These are phyloP conservation scores for Quercus variabilis DNA, from an alignment of 306 rosid genomes.

Conservation along the genomic window DNA sequence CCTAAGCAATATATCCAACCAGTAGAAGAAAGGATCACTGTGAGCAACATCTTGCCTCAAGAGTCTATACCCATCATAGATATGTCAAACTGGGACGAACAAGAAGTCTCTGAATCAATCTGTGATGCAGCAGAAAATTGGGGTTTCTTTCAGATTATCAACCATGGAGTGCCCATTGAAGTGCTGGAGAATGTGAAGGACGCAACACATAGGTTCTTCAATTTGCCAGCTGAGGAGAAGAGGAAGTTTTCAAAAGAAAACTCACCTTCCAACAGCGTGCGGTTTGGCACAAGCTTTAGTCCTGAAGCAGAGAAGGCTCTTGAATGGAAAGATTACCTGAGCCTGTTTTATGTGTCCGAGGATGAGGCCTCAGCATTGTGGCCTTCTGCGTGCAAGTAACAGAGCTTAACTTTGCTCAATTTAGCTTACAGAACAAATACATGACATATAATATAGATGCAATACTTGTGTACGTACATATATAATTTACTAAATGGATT, in stretches of 20 bases:
- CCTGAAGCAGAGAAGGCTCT: conserved; percentile 51
- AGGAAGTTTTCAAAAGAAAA: too few species aligned
- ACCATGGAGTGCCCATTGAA: conserved; percentile 53
- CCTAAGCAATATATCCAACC: conserved; percentile 60
- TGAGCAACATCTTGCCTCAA: background rate
- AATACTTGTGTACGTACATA: too few species aligned
- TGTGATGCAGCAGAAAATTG: conserved; percentile 62
- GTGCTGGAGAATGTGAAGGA: conserved; percentile 40
- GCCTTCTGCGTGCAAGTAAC: conserved; percentile 55
- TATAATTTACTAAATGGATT: too few species aligned
- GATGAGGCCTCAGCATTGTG: conserved; percentile 44
- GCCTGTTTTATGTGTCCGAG: conserved; percentile 55
- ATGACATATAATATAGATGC: background rate
- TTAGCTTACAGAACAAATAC: background rate
- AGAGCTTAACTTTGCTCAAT: background rate
- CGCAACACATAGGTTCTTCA: conserved; percentile 52
- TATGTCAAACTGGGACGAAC: conserved; percentile 38
- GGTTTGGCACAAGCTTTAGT: conserved; percentile 51
- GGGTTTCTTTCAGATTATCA: conserved; percentile 58
- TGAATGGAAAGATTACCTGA: conserved; percentile 68
- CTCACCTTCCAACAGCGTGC: conserved; percentile 31
- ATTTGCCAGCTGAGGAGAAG: conserved; percentile 28
- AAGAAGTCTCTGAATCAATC: conserved; percentile 25
- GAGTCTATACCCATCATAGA: conserved; percentile 54
- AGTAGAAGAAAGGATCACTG: conserved; percentile 29